phyloP scores from a whole-genome alignment of 2,329 filamentous ascomycete species.

The Tolypocladium tundrense region DNA sequence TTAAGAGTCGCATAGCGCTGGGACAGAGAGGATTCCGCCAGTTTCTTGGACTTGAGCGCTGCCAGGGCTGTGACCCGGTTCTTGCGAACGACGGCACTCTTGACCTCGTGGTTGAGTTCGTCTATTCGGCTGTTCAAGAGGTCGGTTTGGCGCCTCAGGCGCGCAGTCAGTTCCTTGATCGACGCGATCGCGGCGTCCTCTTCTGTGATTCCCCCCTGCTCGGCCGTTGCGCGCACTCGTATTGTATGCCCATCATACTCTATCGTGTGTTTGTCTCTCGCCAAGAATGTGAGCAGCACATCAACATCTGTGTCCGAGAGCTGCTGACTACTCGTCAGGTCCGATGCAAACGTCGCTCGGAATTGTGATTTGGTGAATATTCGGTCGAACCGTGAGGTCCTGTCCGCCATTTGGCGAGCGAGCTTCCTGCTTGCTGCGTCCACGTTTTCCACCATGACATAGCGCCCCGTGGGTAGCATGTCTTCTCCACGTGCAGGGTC shows the following conservation, averaged over 20 bases:
- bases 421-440: constrained; percentile 49
- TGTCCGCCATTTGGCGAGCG: constrained; percentile 29
- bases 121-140: constrained; percentile 58
- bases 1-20: constrained; percentile 62
- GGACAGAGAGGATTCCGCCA: constrained; percentile 63
- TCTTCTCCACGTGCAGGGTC: constrained; percentile 38
- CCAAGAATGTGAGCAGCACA: constrained; percentile 59
- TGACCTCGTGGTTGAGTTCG: constrained; percentile 53
- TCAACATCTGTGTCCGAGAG: constrained; percentile 57
- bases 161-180: constrained; percentile 67
- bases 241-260: constrained; percentile 58
- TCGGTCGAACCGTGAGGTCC: constrained; percentile 48
- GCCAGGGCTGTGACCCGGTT: constrained; percentile 68
- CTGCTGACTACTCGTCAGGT: constrained; percentile 35
- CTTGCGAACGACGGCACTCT: constrained; percentile 59
- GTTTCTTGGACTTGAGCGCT: constrained; percentile 72
- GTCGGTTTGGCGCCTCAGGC: constrained; percentile 62
- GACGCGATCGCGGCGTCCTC: constrained; percentile 78
- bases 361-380: constrained; percentile 61
- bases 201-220: constrained; percentile 49
- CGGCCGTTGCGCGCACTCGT: constrained; percentile 54
- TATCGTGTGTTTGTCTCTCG: constrained; percentile 52
- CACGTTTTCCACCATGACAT: constrained; percentile 55
- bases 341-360: constrained; percentile 41
- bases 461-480: constrained; percentile 48